Conservation (phyloP, 208 protist genomes). For the Crithidia mellificae region DNA sequence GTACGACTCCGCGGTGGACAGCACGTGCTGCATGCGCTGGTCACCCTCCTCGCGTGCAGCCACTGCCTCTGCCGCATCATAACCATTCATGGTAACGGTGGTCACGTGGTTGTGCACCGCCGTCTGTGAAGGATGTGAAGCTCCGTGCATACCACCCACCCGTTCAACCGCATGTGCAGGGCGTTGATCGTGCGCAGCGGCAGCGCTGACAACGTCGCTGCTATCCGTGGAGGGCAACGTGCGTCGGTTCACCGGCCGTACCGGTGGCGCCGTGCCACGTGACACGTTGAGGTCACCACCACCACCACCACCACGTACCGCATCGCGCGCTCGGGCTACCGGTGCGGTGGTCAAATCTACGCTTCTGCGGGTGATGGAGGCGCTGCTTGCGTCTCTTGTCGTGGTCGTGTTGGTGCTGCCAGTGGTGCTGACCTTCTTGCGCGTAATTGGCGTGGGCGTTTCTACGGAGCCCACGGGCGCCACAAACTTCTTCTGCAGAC, state of each 20-base stretch:
- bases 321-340: background rate
- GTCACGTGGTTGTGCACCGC: no score
- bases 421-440: background rate
- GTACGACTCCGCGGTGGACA: slow-evolving; percentile 40
- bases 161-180: no score
- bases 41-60: background rate
- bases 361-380: no score
- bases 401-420: background rate
- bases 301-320: no score
- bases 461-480: slow-evolving; percentile 7
- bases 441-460: slow-evolving; percentile 7
- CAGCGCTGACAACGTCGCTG: background rate
- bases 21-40: slow-evolving; percentile 7
- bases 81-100: no score
- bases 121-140: background rate
- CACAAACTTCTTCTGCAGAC: background rate
- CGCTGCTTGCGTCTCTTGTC: background rate
- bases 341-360: no score
- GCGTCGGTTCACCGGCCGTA: background rate
- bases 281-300: no score
- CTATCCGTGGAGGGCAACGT: background rate
- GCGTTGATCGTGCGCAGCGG: background rate
- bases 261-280: background rate
- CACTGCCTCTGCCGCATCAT: no score
- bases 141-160: no score